Evolutionary conservation across 1,284 basidiomycete species (phyloP).

Genomic region (Leccinum pallidistipes): DNA sequence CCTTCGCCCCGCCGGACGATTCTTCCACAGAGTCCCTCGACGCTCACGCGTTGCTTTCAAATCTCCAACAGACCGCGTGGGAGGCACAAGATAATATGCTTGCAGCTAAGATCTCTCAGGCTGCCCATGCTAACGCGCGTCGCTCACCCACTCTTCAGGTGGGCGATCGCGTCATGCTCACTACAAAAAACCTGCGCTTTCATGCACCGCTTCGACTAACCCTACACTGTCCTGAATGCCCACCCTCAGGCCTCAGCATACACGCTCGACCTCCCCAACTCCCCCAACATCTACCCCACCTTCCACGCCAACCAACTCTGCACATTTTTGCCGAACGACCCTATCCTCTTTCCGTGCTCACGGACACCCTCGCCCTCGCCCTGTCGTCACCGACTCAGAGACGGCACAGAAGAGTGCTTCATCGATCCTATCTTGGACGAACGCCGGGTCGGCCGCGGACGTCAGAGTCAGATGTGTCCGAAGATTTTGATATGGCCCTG

Average conservation of each 20-base stretch:
- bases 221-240: not conserved
- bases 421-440: not conserved
- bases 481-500: constrained; percentile 86
- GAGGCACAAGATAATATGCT: too few relatives aligned
- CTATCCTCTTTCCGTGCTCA: not conserved
- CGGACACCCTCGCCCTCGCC: not conserved
- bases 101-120: too few relatives aligned
- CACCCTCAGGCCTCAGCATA: not conserved
- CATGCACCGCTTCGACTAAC: not conserved
- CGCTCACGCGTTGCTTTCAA: too few relatives aligned
- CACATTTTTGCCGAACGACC: not conserved
- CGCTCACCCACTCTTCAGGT: too few relatives aligned
- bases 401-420: not conserved
- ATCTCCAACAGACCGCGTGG: too few relatives aligned
- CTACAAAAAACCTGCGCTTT: not conserved
- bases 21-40: too few relatives aligned
- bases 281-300: not conserved
- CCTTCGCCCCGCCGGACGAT: too few relatives aligned
- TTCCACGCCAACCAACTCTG: not conserved
- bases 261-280: not conserved
- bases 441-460: constrained; percentile 14
- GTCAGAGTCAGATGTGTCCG: constrained; percentile 83
- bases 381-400: not conserved
- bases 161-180: too few relatives aligned
- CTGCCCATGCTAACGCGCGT: too few relatives aligned